phyloP scores from a whole-genome alignment of 768 basidiomycete genomes.

The Suillus subalutaceus region DNA sequence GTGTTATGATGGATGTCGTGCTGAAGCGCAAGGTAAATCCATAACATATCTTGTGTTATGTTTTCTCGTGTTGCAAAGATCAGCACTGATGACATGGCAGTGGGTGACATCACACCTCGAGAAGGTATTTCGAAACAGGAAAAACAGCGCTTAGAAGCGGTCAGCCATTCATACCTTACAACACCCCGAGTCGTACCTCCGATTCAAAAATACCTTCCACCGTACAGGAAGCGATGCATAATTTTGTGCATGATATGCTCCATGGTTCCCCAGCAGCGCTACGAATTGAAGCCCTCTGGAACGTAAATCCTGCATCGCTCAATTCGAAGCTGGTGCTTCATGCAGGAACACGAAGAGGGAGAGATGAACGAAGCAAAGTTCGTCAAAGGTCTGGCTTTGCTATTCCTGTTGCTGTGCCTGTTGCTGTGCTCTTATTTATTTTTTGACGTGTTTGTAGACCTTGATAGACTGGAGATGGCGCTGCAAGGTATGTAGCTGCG shows the following conservation, averaged over 20 bases:
- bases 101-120: conserved; percentile 91
- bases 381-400: conserved; percentile 68
- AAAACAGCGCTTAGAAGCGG: conserved; percentile 77
- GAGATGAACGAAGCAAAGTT: conserved; percentile 76
- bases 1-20: too few species aligned
- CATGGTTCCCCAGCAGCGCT: conserved; percentile 70
- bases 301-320: conserved; percentile 42
- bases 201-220: conserved; percentile 14
- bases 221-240: conserved; percentile 82
- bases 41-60: too few species aligned
- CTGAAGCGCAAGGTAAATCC: too few species aligned
- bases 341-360: conserved; percentile 83
- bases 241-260: conserved; percentile 89
- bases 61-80: too few species aligned
- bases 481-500: conserved; percentile 58
- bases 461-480: conserved; percentile 89
- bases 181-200: background rate
- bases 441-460: conserved; percentile 47
- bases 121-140: conserved; percentile 84
- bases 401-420: too few species aligned
- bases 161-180: conserved; percentile 28
- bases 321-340: background rate
- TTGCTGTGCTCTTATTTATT: background rate
- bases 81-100: conserved; percentile 40
- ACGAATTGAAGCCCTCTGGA: conserved; percentile 71